Evolutionary conservation across 192 early-diverging fungal species (phyloP).

Genomic region (Jimgerdemannia lactiflua): DNA sequence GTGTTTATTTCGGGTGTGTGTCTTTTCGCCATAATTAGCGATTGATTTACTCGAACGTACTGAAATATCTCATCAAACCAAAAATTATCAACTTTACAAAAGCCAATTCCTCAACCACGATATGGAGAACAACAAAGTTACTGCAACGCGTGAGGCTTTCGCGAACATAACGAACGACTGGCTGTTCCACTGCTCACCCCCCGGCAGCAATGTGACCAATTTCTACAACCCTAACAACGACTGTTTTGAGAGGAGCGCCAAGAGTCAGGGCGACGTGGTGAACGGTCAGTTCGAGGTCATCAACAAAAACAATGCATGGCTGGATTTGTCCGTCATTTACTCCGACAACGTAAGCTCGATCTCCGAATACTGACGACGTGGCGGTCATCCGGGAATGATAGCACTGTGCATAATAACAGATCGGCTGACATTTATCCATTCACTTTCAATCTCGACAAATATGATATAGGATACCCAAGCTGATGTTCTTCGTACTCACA

Average conservation of each 20-base stretch:
- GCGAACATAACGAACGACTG: background rate
- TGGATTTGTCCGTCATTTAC: slow-evolving; percentile 13
- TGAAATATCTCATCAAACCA: background rate
- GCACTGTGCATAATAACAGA: background rate
- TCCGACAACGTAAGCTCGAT: slow-evolving; percentile 2
- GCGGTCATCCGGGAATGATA: background rate
- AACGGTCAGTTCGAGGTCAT: slow-evolving; percentile 1
- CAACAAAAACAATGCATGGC: background rate
- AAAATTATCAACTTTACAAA: slow-evolving; percentile 8
- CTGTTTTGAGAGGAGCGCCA: slow-evolving; percentile 1
- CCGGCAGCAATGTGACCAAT: background rate
- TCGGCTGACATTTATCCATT: background rate
- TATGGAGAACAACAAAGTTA: slow-evolving; percentile 7
- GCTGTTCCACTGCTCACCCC: background rate
- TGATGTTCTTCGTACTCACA: slow-evolving; percentile 4
- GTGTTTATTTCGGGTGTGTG: slow-evolving; percentile 1
- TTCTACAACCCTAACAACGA: slow-evolving; percentile 2
- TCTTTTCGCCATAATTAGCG: background rate
- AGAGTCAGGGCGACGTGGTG: background rate
- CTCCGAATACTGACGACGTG: no score
- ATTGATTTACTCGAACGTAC: no score
- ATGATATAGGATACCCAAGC: background rate
- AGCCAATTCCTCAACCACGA: background rate
- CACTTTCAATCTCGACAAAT: background rate
- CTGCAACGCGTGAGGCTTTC: background rate